A percentile compares a stretch with the other conserved stretches of the same genome.
Conservation (phyloP, 352 stramenopile genomes). For the Pythium insidiosum region DNA sequence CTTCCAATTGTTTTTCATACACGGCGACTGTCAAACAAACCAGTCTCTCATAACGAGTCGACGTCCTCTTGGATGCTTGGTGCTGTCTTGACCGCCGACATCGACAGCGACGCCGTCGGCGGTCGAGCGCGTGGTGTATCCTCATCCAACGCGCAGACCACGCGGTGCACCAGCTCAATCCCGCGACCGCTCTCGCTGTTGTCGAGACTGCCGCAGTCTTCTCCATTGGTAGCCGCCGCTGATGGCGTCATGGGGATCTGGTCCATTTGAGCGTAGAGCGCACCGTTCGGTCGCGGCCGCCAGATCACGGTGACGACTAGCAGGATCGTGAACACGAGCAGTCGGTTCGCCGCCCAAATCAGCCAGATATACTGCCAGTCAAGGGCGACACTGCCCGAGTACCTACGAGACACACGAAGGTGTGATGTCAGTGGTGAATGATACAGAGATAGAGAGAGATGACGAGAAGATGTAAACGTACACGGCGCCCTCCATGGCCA, state of each 20-base stretch:
- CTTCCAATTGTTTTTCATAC: no score
- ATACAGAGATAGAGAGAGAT: no score
- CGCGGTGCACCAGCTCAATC: conserved; percentile 49
- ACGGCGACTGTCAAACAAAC: no score
- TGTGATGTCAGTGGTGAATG: background rate
- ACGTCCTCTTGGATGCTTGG: conserved; percentile 1
- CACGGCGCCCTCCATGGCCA: conserved; percentile 65
- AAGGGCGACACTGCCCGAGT: conserved; percentile 50
- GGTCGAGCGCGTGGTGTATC: conserved; percentile 1
- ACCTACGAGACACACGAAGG: conserved; percentile 22
- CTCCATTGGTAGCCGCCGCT: no score
- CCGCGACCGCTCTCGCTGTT: conserved; percentile 26
- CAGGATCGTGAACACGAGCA: conserved; percentile 65
- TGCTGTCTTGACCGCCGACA: no score
- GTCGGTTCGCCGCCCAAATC: conserved; percentile 65
- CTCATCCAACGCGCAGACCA: conserved; percentile 43
- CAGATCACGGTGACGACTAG: conserved; percentile 65
- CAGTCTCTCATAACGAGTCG: no score
- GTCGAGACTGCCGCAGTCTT: no score
- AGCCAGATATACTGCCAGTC: conserved; percentile 72
- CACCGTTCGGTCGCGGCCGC: conserved; percentile 53
- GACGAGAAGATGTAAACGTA: conserved; percentile 45
- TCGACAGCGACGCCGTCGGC: background rate
- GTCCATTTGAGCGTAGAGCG: conserved; percentile 72
- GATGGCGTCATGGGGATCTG: conserved; percentile 58